Evolutionary conservation across 2,329 filamentous ascomycete species (phyloP).

Genomic region (Venturia aucupariae): DNA sequence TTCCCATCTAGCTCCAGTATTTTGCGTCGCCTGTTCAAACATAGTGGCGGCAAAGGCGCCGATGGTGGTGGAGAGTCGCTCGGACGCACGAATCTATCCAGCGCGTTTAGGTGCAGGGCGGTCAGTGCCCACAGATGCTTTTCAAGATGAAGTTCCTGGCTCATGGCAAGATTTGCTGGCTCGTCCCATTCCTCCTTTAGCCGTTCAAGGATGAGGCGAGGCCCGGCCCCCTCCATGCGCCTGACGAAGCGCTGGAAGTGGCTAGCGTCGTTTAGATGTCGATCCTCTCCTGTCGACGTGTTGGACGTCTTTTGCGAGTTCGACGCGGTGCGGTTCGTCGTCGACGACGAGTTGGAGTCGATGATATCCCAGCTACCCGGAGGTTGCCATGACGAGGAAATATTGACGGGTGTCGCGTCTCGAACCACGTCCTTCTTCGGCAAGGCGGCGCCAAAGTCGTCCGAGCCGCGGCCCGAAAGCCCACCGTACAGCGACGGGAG

Average conservation of each 20-base stretch:
- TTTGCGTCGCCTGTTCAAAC: conserved; percentile 20
- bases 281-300: conserved; percentile 18
- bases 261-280: conserved; percentile 21
- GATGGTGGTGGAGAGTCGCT: neutral
- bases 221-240: conserved; percentile 46
- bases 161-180: conserved; percentile 38
- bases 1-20: conserved; percentile 32
- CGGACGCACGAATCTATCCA: conserved; percentile 10
- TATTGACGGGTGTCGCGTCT: neutral
- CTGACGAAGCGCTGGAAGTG: conserved; percentile 45
- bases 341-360: neutral
- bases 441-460: neutral
- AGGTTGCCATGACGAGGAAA: neutral
- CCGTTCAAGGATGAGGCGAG: conserved; percentile 44
- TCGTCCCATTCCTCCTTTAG: conserved; percentile 44
- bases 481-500: neutral
- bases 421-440: neutral
- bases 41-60: conserved; percentile 9
- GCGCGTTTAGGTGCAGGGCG: conserved; percentile 17
- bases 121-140: conserved; percentile 56
- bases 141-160: conserved; percentile 44
- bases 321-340: neutral
- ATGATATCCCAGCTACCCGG: conserved; percentile 7
- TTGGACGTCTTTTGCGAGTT: neutral
- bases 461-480: neutral